Base-by-base conservation (phyloP, 176 grass and related monocot genomes). In the Phoenix roebelenii region DNA sequence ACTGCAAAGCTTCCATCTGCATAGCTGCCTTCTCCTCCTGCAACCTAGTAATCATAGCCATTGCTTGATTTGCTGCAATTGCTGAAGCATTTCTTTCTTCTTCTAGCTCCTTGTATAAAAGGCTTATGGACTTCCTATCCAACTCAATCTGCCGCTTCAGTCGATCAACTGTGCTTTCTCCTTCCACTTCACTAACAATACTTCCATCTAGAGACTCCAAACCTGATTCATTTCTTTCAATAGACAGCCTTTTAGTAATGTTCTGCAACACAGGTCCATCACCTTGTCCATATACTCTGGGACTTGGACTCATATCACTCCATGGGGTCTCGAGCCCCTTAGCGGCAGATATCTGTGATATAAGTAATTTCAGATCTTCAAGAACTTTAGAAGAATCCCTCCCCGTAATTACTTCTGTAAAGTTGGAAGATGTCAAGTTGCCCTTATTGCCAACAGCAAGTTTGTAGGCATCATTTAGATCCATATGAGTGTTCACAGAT, bases 11-110 rank as follows among this genome's bases (percentile, higher is more conserved):
- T 52, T 96, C 91, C 75, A 87, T 96, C 68, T 87, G 83, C 80
- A 67, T 67, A 3, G 83, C 74, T 35, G 86, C 83, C 72, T 96
- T 96, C 74, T 96, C 91, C 74, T 90, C 91, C 72, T 96, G 86
- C 55, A 96, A 72, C 70, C 80, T 87, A 16, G 83, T 90, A 54
- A 96, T 96, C 91, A 96, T 96, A 48, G 83, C 80, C 91, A 96
- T 96, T 1, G 91, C 76, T 70, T 96, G 85, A 66, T 74, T 90
- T n/a, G 86, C 78, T 1, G 86, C 86, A 52, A 96, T 74, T 22
- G 91, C 77, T 22, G 86, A 74, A 14, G 91, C 83, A 51, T 68
- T 87, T 50, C 91, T 76, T 75, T 90, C 86, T 78, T 90, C 91
- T 55, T 96, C 91, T 59, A 96, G 77, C 54, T 96, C 91, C 66